Conservation (phyloP, 371 early-diverging fungal species). For the Mortierella sp. region DNA sequence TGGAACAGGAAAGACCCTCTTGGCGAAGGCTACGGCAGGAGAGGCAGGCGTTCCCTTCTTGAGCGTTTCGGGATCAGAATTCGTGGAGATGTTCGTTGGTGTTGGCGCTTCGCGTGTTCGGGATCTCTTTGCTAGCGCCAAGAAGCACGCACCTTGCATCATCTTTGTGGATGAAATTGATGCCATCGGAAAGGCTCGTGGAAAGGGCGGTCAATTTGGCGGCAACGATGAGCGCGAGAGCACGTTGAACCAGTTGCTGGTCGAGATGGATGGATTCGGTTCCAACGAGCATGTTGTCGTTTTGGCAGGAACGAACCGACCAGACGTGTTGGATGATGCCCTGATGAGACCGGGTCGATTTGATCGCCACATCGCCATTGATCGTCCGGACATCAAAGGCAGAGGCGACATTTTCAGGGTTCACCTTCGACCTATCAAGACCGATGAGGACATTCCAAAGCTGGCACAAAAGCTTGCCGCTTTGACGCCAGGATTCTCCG, state of each 20-base stretch:
- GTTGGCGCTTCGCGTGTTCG: slow-evolving; percentile 99
- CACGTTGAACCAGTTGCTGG: slow-evolving; percentile 99
- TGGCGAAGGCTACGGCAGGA: slow-evolving; percentile 99
- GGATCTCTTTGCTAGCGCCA: slow-evolving; percentile 99
- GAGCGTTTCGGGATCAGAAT: slow-evolving; percentile 99
- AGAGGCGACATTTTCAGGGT: slow-evolving; percentile 99
- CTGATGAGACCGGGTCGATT: slow-evolving; percentile 99
- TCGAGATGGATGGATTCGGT: slow-evolving; percentile 99
- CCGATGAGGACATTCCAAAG: slow-evolving; percentile 92
- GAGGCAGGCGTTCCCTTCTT: slow-evolving; percentile 99
- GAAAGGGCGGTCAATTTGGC: slow-evolving; percentile 97
- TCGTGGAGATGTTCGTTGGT: slow-evolving; percentile 99
- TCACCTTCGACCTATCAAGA: slow-evolving; percentile 98
- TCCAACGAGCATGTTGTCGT: slow-evolving; percentile 99
- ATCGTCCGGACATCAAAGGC: slow-evolving; percentile 98
- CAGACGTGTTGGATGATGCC: slow-evolving; percentile 99
- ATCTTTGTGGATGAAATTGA: slow-evolving; percentile 99
- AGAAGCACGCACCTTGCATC: slow-evolving; percentile 99
- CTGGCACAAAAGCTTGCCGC: slow-evolving; percentile 99
- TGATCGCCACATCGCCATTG: slow-evolving; percentile 99
- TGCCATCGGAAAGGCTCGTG: slow-evolving; percentile 84
- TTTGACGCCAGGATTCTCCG: slow-evolving; percentile 99
- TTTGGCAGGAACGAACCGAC: slow-evolving; percentile 99
- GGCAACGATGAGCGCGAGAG: slow-evolving; percentile 99
- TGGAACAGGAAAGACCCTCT: slow-evolving; percentile 99